These are phyloP conservation scores for Didymella lethalis DNA, from an alignment of 2,329 filamentous ascomycete genomes.

Conservation along the genomic window DNA sequence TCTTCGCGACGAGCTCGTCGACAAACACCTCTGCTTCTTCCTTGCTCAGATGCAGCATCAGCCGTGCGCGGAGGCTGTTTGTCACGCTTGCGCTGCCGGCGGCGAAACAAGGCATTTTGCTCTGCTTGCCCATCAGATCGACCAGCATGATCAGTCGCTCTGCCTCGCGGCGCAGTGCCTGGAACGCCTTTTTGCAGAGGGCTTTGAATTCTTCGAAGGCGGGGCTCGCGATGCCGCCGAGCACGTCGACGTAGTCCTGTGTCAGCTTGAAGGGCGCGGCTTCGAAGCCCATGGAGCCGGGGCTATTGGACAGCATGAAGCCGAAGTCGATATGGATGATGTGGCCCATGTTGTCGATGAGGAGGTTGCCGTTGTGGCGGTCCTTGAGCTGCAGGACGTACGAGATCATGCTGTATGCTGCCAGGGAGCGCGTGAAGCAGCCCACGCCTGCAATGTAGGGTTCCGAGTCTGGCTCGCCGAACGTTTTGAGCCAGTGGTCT, in stretches of 20 bases:
- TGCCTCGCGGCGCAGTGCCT: conserved; percentile 78
- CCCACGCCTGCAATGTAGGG: conserved; percentile 75
- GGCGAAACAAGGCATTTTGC: conserved; percentile 82
- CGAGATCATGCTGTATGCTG: conserved; percentile 84
- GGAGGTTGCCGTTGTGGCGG: conserved; percentile 84
- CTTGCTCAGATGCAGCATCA: conserved; percentile 82
- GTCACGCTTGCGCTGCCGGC: conserved; percentile 77
- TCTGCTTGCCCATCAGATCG: conserved; percentile 82
- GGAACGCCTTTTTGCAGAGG: conserved; percentile 83
- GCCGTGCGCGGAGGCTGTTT: conserved; percentile 72
- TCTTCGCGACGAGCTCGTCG: conserved; percentile 82
- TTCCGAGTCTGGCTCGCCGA: conserved; percentile 73
- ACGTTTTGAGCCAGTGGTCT: conserved; percentile 82
- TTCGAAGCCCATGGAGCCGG: conserved; percentile 84
- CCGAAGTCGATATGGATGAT: conserved; percentile 91
- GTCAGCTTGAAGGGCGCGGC: conserved; percentile 88
- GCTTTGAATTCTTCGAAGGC: conserved; percentile 79
- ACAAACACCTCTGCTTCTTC: conserved; percentile 84
- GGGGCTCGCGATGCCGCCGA: conserved; percentile 74
- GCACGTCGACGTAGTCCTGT: conserved; percentile 83
- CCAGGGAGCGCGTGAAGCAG: conserved; percentile 81
- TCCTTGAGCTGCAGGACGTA: conserved; percentile 87
- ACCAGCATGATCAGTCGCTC: conserved; percentile 84
- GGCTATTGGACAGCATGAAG: conserved; percentile 88
- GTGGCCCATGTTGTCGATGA: conserved; percentile 85